A percentile compares a stretch with the other conserved stretches of the same genome.
Conservation (phyloP, 805 yeast species). For the Yueomyces sp. region DNA sequence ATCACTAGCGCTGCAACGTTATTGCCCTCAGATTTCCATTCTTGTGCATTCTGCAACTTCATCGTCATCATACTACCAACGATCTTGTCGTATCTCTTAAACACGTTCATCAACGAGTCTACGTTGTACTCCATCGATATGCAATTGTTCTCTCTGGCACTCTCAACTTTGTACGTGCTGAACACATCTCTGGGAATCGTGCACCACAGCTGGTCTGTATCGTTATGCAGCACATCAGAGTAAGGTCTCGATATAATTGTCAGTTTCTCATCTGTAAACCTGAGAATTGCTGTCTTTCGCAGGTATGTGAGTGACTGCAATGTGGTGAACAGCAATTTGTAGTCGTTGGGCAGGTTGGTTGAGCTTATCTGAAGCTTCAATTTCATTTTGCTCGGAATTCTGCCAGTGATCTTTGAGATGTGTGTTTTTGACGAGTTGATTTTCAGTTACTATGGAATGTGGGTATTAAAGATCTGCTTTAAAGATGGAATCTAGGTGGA, state of each 20-base stretch:
- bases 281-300: conserved; percentile 20
- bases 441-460: no score
- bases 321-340: conserved; percentile 20
- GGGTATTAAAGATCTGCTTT: no score
- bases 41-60: conserved; percentile 16
- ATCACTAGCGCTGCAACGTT: conserved; percentile 18
- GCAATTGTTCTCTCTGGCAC: conserved; percentile 16
- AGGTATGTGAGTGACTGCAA: conserved; percentile 20
- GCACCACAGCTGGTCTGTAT: conserved; percentile 23
- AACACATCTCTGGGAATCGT: conserved; percentile 22
- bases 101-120: conserved; percentile 18
- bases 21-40: conserved; percentile 15
- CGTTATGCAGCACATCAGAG: conserved; percentile 10
- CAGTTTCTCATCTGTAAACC: conserved; percentile 20
- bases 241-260: conserved; percentile 21
- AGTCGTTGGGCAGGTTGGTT: conserved; percentile 19
- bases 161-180: conserved; percentile 13
- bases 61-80: conserved; percentile 17
- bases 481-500: no score
- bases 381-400: conserved; percentile 10
- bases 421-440: no score
- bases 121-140: conserved; percentile 23
- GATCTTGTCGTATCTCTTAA: conserved; percentile 19
- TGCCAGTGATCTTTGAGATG: not conserved
- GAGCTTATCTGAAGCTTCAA: conserved; percentile 18